phyloP scores from a whole-genome alignment of 202 grass and related monocot species.

The Zizania palustris region DNA sequence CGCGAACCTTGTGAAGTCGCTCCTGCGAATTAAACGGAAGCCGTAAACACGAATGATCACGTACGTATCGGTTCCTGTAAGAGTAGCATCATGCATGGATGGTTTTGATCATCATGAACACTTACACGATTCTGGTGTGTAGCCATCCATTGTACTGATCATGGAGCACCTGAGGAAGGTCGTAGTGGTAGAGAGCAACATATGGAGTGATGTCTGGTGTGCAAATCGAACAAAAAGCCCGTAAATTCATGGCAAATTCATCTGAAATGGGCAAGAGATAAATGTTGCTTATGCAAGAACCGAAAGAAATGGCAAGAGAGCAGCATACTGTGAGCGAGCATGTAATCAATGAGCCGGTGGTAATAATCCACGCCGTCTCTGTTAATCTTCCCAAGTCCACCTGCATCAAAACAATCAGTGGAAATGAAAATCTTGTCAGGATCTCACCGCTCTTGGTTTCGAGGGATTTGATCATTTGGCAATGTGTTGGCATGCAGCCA shows the following conservation, averaged over 20 bases:
- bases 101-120: slow-evolving; percentile 6
- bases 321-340: slow-evolving; percentile 56
- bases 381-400: slow-evolving; percentile 65
- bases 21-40: slow-evolving; percentile 32
- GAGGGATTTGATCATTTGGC: no score
- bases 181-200: slow-evolving; percentile 79
- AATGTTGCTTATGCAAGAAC: not conserved
- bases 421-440: not conserved
- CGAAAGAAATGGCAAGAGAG: not conserved
- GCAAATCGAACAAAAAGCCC: not conserved
- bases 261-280: not conserved
- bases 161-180: slow-evolving; percentile 82
- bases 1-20: slow-evolving; percentile 43
- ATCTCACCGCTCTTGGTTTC: not conserved
- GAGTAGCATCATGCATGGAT: no score
- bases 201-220: slow-evolving; percentile 66
- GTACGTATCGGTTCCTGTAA: no score
- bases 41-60: not conserved
- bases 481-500: not conserved
- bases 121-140: slow-evolving; percentile 74
- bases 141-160: slow-evolving; percentile 77
- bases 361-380: slow-evolving; percentile 81
- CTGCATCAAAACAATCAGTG: slow-evolving; percentile 24
- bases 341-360: slow-evolving; percentile 72
- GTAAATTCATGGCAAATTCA: not conserved